Evolutionary conservation across 352 stramenopile species (phyloP), one percentile per base, ranked within the genome.

Genomic region (Phytopythium sindhum): DNA sequence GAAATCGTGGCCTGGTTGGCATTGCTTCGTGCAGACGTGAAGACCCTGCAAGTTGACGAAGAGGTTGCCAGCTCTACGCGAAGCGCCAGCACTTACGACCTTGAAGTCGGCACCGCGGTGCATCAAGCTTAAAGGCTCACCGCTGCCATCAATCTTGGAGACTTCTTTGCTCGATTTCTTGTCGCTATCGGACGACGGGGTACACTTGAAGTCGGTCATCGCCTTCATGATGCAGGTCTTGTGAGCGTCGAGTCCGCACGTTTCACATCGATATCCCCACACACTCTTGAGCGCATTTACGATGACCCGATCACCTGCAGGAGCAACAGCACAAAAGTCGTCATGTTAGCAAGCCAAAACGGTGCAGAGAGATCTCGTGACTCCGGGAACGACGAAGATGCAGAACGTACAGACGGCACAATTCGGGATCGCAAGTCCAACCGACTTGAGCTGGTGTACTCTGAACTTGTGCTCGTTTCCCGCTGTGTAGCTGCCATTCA

Each of bases 221-320:
- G 86, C 87, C 55, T 92, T 93, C 84, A 96, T 94, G 64, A 96
- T 93, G 55, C 87, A 96, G 4, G 64, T 69, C 66, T 96, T 96
- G 63, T 96, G 87, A 0, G 91, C 87, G 52, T 96, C 87, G 52
- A 94, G 83, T 12, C 72, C 73, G 64, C 87, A 96, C 0, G 82
- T 68, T 57, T 96, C 87, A 54, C 87, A 96, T 2, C 87, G 84
- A 61, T 94, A 96, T 6, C 87, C 87, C 84, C 84, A 93, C n/a
- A 77, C 59, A 28, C 72, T 79, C 52, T 92, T 93, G 28, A 93
- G 64, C 26, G 87, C 84, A 64, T 92, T 94, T 69, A 96, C 78
- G 44, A 96, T 96, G 8, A 91, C 84, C 8, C 85, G 84, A 37
- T 93, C 85, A 62, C 81, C 80, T 89, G 64, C 2, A 24, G 41